phyloP scores from a whole-genome alignment of 305 asterid genomes.

The Fraxinus paxiana region DNA sequence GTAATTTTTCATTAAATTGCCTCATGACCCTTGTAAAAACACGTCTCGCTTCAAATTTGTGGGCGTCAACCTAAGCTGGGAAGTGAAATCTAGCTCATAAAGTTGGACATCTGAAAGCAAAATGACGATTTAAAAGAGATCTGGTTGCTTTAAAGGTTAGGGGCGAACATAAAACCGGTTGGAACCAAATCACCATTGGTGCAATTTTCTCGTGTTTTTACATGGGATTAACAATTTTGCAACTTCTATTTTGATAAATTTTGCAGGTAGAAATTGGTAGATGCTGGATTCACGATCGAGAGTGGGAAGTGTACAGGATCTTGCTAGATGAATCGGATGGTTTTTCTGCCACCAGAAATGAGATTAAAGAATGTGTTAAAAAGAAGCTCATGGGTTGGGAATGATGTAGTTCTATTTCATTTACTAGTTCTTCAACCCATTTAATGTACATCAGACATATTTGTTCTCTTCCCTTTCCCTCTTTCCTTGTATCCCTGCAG shows the following conservation, averaged over 20 bases:
- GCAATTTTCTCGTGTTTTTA: neutral
- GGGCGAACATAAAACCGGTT: neutral
- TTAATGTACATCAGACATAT: slow-evolving; percentile 23
- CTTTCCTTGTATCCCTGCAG: neutral
- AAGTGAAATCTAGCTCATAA: neutral
- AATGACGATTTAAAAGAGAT: neutral
- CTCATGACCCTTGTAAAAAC: neutral
- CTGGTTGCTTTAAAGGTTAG: neutral
- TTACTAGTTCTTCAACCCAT: slow-evolving; percentile 16
- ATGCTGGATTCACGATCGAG: slow-evolving; percentile 47
- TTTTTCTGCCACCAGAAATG: slow-evolving; percentile 33
- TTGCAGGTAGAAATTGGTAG: slow-evolving; percentile 64
- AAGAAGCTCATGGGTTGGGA: slow-evolving; percentile 72
- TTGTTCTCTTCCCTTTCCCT: neutral
- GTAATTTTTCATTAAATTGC: neutral
- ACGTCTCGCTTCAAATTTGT: neutral
- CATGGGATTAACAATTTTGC: neutral
- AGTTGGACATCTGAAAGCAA: neutral
- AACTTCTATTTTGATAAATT: neutral
- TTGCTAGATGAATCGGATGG: slow-evolving; percentile 51
- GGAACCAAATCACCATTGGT: neutral
- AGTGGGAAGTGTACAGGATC: slow-evolving; percentile 72
- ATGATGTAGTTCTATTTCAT: slow-evolving; percentile 22
- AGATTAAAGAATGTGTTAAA: slow-evolving; percentile 46
- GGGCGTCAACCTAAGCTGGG: neutral